Evolutionary conservation across 805 yeast genomes (phyloP).

Genomic region (Metschnikowia dekortorum): DNA sequence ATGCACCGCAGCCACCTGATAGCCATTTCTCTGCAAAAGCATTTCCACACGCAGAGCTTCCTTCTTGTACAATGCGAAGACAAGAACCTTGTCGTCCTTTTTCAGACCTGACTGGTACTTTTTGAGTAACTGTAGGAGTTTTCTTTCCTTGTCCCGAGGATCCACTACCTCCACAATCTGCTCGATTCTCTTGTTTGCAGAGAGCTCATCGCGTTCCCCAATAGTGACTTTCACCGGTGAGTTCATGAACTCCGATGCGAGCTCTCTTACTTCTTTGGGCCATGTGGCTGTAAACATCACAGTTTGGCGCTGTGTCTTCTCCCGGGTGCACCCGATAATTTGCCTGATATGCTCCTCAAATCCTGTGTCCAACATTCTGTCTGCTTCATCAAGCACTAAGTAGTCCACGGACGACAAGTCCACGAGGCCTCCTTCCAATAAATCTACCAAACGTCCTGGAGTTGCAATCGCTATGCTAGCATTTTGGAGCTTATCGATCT

Average conservation of each 20-base stretch:
- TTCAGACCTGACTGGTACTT: constrained; percentile 66
- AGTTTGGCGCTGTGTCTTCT: constrained; percentile 64
- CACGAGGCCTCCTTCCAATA: constrained; percentile 82
- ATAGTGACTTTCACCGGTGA: constrained; percentile 84
- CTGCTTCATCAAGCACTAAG: constrained; percentile 94
- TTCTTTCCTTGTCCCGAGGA: constrained; percentile 74
- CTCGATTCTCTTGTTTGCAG: constrained; percentile 90
- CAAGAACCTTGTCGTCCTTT: constrained; percentile 75
- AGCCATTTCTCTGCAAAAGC: constrained; percentile 67
- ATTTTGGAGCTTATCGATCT: constrained; percentile 60
- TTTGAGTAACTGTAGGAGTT: constrained; percentile 63
- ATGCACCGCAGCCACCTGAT: constrained; percentile 85
- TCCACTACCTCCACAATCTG: constrained; percentile 88
- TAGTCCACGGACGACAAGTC: constrained; percentile 65
- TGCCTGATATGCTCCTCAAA: constrained; percentile 93
- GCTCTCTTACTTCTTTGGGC: constrained; percentile 97
- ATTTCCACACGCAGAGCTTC: constrained; percentile 92
- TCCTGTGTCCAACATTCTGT: constrained; percentile 97
- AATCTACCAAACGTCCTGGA: constrained; percentile 94
- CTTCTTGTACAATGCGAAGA: constrained; percentile 93
- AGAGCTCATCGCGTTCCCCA: constrained; percentile 90
- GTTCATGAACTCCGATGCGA: constrained; percentile 82
- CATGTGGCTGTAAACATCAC: constrained; percentile 99
- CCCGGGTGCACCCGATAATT: constrained; percentile 61
- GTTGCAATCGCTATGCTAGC: constrained; percentile 90